Conservation (phyloP, 148 eudicot species). For the Amaranthus palmeri region DNA sequence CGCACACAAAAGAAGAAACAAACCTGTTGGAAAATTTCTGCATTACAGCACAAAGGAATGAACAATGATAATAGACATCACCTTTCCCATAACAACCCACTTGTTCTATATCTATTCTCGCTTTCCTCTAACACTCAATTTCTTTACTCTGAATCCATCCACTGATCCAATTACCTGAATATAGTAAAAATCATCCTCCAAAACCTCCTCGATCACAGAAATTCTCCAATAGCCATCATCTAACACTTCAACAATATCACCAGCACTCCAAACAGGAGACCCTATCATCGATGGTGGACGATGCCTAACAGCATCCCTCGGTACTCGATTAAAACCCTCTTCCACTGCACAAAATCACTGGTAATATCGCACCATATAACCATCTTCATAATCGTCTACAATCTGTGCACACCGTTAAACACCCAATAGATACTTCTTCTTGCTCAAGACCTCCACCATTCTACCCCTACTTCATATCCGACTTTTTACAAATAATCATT, state of each 20-base stretch:
- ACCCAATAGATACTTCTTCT: constrained; percentile 27
- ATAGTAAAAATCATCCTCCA: constrained; percentile 31
- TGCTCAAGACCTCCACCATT: constrained; percentile 49
- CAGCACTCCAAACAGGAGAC: constrained; percentile 27
- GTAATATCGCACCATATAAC: constrained; percentile 45
- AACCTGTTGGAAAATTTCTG: background rate
- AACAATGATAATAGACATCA: background rate
- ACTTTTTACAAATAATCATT: background rate
- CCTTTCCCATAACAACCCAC: constrained; percentile 42
- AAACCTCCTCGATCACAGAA: constrained; percentile 37
- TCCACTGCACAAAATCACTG: constrained; percentile 17
- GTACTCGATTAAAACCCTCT: constrained; percentile 21
- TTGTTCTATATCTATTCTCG: constrained; percentile 33
- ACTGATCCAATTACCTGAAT: constrained; percentile 39
- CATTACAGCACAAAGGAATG: background rate
- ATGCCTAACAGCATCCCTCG: constrained; percentile 42
- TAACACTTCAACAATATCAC: constrained; percentile 58
- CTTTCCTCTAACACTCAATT: constrained; percentile 27
- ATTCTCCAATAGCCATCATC: constrained; percentile 45
- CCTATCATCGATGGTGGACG: constrained; percentile 23
- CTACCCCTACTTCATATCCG: constrained; percentile 36
- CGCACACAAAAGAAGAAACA: background rate
- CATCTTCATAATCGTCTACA: constrained; percentile 36
- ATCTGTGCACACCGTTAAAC: constrained; percentile 50
- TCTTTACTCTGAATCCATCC: constrained; percentile 33